Conservation (phyloP, 176 grass and related monocot genomes). For the Elymus sibiricus region DNA sequence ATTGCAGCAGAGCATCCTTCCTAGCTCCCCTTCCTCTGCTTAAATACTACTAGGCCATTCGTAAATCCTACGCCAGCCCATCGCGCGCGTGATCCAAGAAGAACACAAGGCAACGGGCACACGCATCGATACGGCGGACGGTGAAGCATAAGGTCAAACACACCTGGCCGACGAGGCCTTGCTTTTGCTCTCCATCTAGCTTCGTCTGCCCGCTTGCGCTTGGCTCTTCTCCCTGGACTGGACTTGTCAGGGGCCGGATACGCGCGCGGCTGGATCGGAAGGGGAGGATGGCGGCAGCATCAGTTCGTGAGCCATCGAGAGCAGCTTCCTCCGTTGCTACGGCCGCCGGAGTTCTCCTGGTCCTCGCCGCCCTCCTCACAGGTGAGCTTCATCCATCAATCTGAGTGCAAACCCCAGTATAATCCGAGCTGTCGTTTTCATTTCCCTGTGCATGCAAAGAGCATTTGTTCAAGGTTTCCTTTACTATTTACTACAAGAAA, state of each 20-base stretch:
- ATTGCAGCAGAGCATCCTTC: background rate
- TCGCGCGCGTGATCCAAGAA: background rate
- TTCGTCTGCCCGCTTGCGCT: background rate
- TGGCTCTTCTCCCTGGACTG: background rate
- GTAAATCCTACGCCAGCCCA: background rate
- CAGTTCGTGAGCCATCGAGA: background rate
- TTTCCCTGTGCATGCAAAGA: no score
- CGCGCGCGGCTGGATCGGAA: background rate
- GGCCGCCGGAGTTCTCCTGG: background rate
- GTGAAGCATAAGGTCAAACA: background rate
- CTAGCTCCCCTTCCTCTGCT: background rate
- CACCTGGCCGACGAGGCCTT: background rate
- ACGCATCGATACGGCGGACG: background rate
- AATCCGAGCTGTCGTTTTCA: background rate
- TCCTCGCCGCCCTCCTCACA: constrained; percentile 8
- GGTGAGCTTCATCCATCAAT: background rate
- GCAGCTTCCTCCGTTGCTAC: background rate
- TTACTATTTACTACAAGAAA: background rate
- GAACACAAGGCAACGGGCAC: background rate
- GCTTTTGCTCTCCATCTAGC: background rate
- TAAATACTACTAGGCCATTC: background rate
- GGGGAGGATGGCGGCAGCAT: background rate
- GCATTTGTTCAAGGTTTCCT: background rate
- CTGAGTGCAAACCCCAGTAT: background rate
- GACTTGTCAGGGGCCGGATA: background rate